These are phyloP conservation scores for Aspergillus cristatus DNA, from an alignment of 495 filamentous ascomycete genomes.

Conservation along the genomic window DNA sequence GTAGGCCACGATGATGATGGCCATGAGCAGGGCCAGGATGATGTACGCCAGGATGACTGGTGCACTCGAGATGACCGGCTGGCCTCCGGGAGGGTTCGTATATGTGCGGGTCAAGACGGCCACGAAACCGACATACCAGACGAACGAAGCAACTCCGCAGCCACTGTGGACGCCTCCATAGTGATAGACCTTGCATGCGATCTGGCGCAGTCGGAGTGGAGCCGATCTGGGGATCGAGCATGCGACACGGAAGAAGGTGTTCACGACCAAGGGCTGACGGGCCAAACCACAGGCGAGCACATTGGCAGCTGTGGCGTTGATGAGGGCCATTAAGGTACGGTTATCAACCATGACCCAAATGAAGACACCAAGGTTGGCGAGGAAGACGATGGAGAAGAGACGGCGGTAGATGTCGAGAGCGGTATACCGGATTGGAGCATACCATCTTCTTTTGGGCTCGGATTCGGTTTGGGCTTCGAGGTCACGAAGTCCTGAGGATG, in stretches of 20 bases:
- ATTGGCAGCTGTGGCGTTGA: conserved; percentile 46
- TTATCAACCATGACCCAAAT: conserved; percentile 29
- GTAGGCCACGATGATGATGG: conserved; percentile 35
- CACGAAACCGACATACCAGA: conserved; percentile 61
- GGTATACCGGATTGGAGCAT: conserved; percentile 27
- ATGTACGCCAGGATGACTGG: conserved; percentile 29
- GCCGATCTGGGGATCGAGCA: conserved; percentile 48
- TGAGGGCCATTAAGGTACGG: conserved; percentile 25
- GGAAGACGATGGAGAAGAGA: conserved; percentile 43
- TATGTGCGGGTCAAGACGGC: conserved; percentile 41
- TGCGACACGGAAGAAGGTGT: conserved; percentile 55
- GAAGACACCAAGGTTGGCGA: conserved; percentile 44
- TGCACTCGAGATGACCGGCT: conserved; percentile 16
- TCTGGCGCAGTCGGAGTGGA: conserved; percentile 53
- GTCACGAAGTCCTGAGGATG: conserved; percentile 14
- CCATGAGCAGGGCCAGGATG: conserved; percentile 30
- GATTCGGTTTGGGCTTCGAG: conserved; percentile 28
- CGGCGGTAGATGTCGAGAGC: conserved; percentile 40
- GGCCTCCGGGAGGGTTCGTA: conserved; percentile 14
- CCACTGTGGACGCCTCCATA: conserved; percentile 72
- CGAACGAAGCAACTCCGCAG: conserved; percentile 54
- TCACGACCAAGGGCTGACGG: conserved; percentile 68
- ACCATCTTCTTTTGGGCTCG: conserved; percentile 19
- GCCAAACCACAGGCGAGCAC: conserved; percentile 49
- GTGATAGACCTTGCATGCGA: conserved; percentile 66